Conservation (phyloP, 1,139 yeast genomes). For the Sugiyamaella castrensis region DNA sequence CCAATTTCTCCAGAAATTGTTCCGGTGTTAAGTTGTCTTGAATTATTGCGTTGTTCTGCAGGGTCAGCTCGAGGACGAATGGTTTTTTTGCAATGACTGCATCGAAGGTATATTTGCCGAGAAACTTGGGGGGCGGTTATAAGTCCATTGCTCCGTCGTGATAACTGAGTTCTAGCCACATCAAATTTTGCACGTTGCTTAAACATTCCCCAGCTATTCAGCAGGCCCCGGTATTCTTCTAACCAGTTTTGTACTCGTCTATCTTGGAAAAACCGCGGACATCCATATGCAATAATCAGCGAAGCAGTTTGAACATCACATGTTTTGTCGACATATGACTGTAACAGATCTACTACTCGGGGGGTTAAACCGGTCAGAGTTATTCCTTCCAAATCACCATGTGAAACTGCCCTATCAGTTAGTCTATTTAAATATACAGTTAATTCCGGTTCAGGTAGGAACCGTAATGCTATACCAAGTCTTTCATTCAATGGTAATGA, state of each 20-base stretch:
- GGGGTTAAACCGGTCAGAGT: conserved; percentile 88
- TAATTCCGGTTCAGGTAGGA: conserved; percentile 70
- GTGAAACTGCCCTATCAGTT: conserved; percentile 64
- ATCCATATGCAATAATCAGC: conserved; percentile 71
- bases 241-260: conserved; percentile 74
- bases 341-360: conserved; percentile 73
- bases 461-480: conserved; percentile 84
- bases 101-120: conserved; percentile 75
- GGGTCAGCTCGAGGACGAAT: conserved; percentile 18
- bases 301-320: conserved; percentile 94
- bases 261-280: conserved; percentile 76
- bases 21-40: conserved; percentile 3
- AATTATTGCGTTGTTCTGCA: conserved; percentile 6
- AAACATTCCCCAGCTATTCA: conserved; percentile 85
- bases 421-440: conserved; percentile 55
- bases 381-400: conserved; percentile 89
- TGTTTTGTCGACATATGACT: conserved; percentile 83
- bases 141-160: conserved; percentile 51
- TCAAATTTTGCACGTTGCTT: conserved; percentile 79
- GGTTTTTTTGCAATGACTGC: conserved; percentile 70
- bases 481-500: conserved; percentile 85
- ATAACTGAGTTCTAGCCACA: conserved; percentile 66
- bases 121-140: conserved; percentile 54
- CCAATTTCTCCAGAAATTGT: conserved; percentile 11
- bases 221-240: conserved; percentile 59